Evolutionary conservation across 305 asterid genomes (phyloP).

Genomic region (Striga hermonthica): DNA sequence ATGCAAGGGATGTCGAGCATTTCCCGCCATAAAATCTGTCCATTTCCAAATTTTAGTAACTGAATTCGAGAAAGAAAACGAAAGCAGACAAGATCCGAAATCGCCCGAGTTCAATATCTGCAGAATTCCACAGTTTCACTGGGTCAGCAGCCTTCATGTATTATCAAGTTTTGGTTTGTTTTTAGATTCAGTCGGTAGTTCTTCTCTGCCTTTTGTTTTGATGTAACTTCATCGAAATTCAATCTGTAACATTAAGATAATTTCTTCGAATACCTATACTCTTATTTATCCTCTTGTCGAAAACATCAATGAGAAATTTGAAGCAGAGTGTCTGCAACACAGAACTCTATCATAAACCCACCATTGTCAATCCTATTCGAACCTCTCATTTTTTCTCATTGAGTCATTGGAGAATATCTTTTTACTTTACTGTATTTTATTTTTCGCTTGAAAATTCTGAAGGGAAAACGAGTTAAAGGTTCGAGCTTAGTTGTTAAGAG

Average conservation of each 20-base stretch:
- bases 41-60: neutral
- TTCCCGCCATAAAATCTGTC: constrained; percentile 52
- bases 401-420: no score
- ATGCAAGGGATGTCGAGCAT: constrained; percentile 66
- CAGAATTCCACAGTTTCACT: constrained; percentile 6
- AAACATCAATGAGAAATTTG: no score
- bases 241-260: constrained; percentile 8
- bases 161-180: constrained; percentile 20
- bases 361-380: no score
- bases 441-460: no score
- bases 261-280: constrained; percentile 13
- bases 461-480: no score
- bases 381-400: no score
- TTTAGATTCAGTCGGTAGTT: constrained; percentile 21
- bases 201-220: constrained; percentile 8
- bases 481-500: no score
- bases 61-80: neutral
- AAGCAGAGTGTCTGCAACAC: no score
- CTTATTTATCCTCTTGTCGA: no score
- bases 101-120: constrained; percentile 11
- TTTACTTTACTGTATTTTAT: no score
- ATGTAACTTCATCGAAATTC: constrained; percentile 6
- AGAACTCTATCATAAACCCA: no score
- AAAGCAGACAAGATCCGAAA: neutral
- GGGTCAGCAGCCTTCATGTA: constrained; percentile 23